Evolutionary conservation across 805 yeast genomes (phyloP).

Genomic region (Nakazawaea anatomiae): DNA sequence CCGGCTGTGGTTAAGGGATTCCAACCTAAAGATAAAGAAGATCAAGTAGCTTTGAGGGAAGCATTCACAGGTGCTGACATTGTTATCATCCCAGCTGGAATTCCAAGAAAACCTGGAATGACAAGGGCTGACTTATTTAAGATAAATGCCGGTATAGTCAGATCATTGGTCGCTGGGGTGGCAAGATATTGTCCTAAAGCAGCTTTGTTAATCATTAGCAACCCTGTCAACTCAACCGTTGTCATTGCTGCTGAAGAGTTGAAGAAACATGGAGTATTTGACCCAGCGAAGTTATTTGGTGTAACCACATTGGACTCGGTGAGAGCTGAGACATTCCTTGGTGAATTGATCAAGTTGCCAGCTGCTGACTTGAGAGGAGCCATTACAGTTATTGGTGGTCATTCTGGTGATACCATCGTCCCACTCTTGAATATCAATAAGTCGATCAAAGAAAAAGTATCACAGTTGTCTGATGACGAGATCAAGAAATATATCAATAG

Average conservation of each 20-base stretch:
- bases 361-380: constrained; percentile 31
- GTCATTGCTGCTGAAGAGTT: constrained; percentile 55
- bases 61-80: constrained; percentile 37
- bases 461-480: constrained; percentile 34
- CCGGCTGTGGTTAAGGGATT: constrained; percentile 21
- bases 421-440: constrained; percentile 39
- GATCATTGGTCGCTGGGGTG: constrained; percentile 82
- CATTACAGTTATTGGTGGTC: constrained; percentile 50
- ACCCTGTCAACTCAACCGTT: constrained; percentile 58
- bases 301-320: constrained; percentile 56
- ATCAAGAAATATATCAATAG: constrained; percentile 37
- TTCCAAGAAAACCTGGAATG: constrained; percentile 94
- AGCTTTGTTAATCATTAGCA: constrained; percentile 47
- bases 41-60: constrained; percentile 33
- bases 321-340: constrained; percentile 47
- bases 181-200: constrained; percentile 63
- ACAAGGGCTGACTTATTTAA: constrained; percentile 85
- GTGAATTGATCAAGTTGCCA: constrained; percentile 21
- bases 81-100: constrained; percentile 71
- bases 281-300: constrained; percentile 50
- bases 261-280: constrained; percentile 43
- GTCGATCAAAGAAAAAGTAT: constrained; percentile 20
- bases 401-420: constrained; percentile 51
- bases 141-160: constrained; percentile 83
- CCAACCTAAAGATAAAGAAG: constrained; percentile 19